phyloP scores from a whole-genome alignment of 805 yeast species.

The Nematodospora valgi region DNA sequence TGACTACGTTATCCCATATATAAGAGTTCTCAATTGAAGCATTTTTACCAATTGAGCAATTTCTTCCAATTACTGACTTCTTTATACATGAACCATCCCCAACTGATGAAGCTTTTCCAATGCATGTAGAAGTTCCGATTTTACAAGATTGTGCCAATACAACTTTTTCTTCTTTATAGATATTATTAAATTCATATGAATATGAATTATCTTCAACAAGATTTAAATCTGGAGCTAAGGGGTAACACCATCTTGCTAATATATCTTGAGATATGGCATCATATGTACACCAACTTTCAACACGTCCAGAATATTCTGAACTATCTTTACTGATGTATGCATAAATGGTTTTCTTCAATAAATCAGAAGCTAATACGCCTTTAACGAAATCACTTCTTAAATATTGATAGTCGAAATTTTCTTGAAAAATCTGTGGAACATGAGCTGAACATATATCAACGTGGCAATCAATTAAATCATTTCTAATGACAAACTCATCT shows the following conservation, averaged over 20 bases:
- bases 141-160: constrained; percentile 90
- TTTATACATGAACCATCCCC: constrained; percentile 69
- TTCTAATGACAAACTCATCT: constrained; percentile 72
- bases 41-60: constrained; percentile 79
- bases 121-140: constrained; percentile 74
- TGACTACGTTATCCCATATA: constrained; percentile 79
- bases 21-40: constrained; percentile 71
- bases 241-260: constrained; percentile 88
- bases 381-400: constrained; percentile 83
- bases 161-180: constrained; percentile 87
- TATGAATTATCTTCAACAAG: constrained; percentile 68
- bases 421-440: constrained; percentile 94
- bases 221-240: constrained; percentile 85
- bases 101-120: constrained; percentile 73
- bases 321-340: constrained; percentile 75
- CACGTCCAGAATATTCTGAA: constrained; percentile 84
- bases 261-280: constrained; percentile 89
- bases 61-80: constrained; percentile 79
- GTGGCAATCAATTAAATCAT: constrained; percentile 93
- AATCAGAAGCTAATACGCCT: constrained; percentile 87
- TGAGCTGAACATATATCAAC: constrained; percentile 93
- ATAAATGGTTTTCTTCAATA: constrained; percentile 85
- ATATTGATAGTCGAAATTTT: constrained; percentile 90
- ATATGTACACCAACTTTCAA: constrained; percentile 92
- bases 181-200: constrained; percentile 76